Evolutionary conservation across 2,329 filamentous ascomycete genomes (phyloP).

Genomic region (Scolecobasidium constrictum): DNA sequence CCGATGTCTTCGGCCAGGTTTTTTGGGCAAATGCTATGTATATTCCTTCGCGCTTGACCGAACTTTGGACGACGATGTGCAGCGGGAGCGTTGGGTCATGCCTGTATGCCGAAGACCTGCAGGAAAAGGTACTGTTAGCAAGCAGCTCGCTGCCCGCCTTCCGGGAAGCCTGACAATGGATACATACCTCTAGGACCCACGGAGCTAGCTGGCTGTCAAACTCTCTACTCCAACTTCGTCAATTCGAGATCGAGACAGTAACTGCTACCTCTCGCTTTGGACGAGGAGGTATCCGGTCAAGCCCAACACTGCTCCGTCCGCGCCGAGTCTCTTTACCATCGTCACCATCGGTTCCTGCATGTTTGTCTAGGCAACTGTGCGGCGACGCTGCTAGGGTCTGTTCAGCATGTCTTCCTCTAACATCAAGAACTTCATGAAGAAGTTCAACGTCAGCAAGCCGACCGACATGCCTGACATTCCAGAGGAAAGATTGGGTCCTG

Average conservation of each 20-base stretch:
- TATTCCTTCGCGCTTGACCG: not conserved
- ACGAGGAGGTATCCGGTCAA: too few relatives aligned
- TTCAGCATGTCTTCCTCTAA: conserved; percentile 7
- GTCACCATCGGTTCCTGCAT: too few relatives aligned
- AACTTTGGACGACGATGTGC: too few relatives aligned
- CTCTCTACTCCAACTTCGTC: too few relatives aligned
- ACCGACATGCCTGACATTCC: conserved; percentile 9
- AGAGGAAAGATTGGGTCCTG: conserved; percentile 5
- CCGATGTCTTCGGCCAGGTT: not conserved
- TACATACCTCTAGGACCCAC: not conserved
- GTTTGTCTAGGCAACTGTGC: too few relatives aligned
- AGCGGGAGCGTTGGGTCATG: not conserved
- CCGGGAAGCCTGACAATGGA: not conserved
- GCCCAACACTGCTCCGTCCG: too few relatives aligned
- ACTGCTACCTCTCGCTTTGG: too few relatives aligned
- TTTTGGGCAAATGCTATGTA: not conserved
- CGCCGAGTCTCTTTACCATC: too few relatives aligned
- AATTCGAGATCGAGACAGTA: too few relatives aligned
- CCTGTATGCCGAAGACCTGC: not conserved
- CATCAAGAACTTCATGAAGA: conserved; percentile 10
- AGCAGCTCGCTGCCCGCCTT: not conserved
- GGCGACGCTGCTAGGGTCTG: not conserved
- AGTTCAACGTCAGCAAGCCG: conserved; percentile 9
- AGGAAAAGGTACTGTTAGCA: not conserved
- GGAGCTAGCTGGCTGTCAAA: too few relatives aligned